phyloP scores from a whole-genome alignment of 2,329 filamentous ascomycete genomes.

The Microthyrium microscopicum region DNA sequence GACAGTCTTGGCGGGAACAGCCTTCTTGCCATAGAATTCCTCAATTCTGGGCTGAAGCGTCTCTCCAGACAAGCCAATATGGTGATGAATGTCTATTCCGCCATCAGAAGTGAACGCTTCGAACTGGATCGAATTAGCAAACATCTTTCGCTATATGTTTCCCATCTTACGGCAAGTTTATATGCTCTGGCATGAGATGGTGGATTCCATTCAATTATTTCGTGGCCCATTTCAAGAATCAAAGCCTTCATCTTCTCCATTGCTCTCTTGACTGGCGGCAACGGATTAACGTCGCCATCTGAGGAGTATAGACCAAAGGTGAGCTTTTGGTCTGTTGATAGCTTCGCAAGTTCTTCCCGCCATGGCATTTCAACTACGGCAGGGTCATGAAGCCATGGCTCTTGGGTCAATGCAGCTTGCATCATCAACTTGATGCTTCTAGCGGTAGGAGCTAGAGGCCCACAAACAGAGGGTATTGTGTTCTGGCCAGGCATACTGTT shows the following conservation, averaged over 20 bases:
- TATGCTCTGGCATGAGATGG: slow-evolving; percentile 18
- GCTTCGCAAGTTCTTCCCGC: slow-evolving; percentile 30
- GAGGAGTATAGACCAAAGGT: slow-evolving; percentile 17
- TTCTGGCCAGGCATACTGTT: slow-evolving; percentile 50
- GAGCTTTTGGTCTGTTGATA: slow-evolving; percentile 19
- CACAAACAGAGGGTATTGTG: slow-evolving; percentile 44
- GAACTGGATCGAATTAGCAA: slow-evolving; percentile 7
- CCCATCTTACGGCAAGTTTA: slow-evolving; percentile 33
- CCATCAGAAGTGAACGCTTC: slow-evolving; percentile 16
- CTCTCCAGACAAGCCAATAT: slow-evolving; percentile 19
- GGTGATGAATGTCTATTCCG: slow-evolving; percentile 15
- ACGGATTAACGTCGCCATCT: slow-evolving; percentile 20
- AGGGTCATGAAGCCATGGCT: slow-evolving; percentile 53
- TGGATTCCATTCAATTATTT: slow-evolving; percentile 12
- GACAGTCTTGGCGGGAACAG: background rate
- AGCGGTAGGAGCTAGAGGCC: slow-evolving; percentile 42
- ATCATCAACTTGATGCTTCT: slow-evolving; percentile 38
- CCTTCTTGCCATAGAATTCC: slow-evolving; percentile 8
- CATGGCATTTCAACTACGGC: slow-evolving; percentile 49
- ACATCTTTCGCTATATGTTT: slow-evolving; percentile 31
- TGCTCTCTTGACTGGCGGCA: slow-evolving; percentile 20
- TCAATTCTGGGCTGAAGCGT: slow-evolving; percentile 15
- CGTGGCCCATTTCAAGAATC: too few species aligned
- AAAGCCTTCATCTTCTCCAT: slow-evolving; percentile 12
- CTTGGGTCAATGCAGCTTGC: slow-evolving; percentile 36